Base-by-base conservation (phyloP, 768 basidiomycete genomes). In the Hericium alpestre region DNA sequence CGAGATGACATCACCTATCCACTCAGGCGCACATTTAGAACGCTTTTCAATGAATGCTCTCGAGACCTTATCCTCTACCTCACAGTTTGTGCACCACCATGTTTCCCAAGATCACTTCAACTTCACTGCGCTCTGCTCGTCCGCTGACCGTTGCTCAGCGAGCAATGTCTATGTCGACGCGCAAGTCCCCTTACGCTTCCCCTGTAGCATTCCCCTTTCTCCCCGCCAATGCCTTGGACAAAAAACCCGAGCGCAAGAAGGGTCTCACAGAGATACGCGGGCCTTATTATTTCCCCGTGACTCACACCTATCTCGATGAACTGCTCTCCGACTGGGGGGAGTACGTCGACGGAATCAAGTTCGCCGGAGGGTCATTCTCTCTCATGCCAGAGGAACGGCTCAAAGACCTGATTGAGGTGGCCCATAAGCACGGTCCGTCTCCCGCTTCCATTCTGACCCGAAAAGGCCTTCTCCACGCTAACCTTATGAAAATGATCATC, bases 251-350 rank as follows among this genome's bases (percentile, higher is more conserved):
- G 8, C 72, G 74, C 25, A 61, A 62, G 32, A 65, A 65, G n/a
- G 71, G 76, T 5, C 57, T 74, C 27, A 74, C 75, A 3, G 74
- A 77, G 62, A 78, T 77, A 52, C 69, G 75, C 13, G 74, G 75
- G 11, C 73, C 74, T 0, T 77, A 76, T 59, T 76, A 75, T 55
- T 63, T 70, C n/a, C 70, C 72, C 0, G 74, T 75, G 23, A 73
- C 73, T 12, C 65, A 68, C 56, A 72, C 71, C 2, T 73, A 76
- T 59, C 65, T 75, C 16, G 66, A 75, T 41, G 74, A 77, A 49
- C 60, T 75, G 1, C 69, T 75, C 3, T 65, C 66, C 51, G 71
- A 75, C 56, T 74, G 74, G 72, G 70, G 73, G 7, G 68, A 71
- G 48, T 74, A 70, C 58, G 73, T 75, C 22, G 76, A 78, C 56